Percentiles rank a stretch among this genome's conserved stretches.
These are phyloP conservation scores for Pleurozium schreberi DNA, from an alignment of 225 moss, liverwort and hornwort genomes.

Conservation along the genomic window DNA sequence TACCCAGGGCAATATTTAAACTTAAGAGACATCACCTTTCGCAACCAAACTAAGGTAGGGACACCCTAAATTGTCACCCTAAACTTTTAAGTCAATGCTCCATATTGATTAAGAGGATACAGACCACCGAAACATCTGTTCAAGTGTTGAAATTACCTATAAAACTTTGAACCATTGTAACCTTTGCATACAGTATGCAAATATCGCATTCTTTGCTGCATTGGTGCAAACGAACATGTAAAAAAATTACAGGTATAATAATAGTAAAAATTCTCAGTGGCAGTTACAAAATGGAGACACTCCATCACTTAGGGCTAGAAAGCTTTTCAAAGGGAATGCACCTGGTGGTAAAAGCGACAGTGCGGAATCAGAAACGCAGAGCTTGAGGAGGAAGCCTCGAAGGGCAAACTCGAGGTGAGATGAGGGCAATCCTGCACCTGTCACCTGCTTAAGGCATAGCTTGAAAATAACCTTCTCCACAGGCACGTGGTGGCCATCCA, in stretches of 20 bases:
- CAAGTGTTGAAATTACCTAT: background rate
- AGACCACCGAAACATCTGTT: background rate
- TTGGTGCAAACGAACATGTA: no score
- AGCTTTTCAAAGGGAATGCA: background rate
- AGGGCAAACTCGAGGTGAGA: conserved; percentile 67
- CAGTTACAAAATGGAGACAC: background rate
- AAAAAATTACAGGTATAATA: background rate
- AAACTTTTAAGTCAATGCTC: background rate
- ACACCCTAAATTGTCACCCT: background rate
- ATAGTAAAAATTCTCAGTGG: background rate
- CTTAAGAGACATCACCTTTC: background rate
- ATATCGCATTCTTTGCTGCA: background rate
- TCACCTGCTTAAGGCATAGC: conserved; percentile 38
- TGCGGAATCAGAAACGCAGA: conserved; percentile 45
- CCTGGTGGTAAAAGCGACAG: conserved; percentile 59
- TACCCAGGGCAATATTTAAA: no score
- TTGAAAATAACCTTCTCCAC: conserved; percentile 82
- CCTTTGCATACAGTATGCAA: background rate
- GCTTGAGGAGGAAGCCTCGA: conserved; percentile 82
- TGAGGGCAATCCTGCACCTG: conserved; percentile 22
- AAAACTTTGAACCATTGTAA: background rate
- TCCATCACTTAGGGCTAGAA: background rate
- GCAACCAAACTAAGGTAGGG: background rate
- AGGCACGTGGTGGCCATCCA: conserved; percentile 40
- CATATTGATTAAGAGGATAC: background rate